Percentiles rank a stretch among this genome's conserved stretches.
Conservation (phyloP, 495 filamentous ascomycete species). For the Penicillium antarcticum region DNA sequence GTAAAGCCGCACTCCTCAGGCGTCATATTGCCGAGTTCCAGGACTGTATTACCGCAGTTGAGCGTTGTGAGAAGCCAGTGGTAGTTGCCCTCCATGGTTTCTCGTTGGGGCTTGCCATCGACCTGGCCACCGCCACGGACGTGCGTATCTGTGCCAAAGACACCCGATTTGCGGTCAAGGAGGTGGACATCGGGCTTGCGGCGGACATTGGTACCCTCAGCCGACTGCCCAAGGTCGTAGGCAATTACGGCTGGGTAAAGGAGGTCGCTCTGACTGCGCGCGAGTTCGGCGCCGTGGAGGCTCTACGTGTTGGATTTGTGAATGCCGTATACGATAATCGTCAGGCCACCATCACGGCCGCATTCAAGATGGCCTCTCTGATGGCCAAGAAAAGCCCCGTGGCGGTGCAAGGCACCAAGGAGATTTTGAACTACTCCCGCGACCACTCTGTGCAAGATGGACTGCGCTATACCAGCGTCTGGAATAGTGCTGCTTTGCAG, state of each 20-base stretch:
- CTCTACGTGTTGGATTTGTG: constrained; percentile 78
- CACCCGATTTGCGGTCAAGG: constrained; percentile 76
- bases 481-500: constrained; percentile 84
- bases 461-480: constrained; percentile 77
- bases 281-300: constrained; percentile 75
- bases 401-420: constrained; percentile 90
- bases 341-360: constrained; percentile 56
- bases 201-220: constrained; percentile 89
- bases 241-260: constrained; percentile 80
- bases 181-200: constrained; percentile 92
- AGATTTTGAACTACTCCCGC: constrained; percentile 80
- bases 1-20: constrained; percentile 61
- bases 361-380: constrained; percentile 60
- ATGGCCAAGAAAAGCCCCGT: constrained; percentile 85
- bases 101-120: constrained; percentile 78
- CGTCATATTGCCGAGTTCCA: constrained; percentile 76
- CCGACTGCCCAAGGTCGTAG: constrained; percentile 81
- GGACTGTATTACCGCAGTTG: constrained; percentile 67
- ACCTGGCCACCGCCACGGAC: constrained; percentile 75
- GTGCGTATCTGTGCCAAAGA: constrained; percentile 68
- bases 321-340: constrained; percentile 70
- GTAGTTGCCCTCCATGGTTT: constrained; percentile 82
- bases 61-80: constrained; percentile 90
- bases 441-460: constrained; percentile 77
- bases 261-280: constrained; percentile 81